Conservation (phyloP, 1,284 basidiomycete genomes). For the Tylopilus sp. region DNA sequence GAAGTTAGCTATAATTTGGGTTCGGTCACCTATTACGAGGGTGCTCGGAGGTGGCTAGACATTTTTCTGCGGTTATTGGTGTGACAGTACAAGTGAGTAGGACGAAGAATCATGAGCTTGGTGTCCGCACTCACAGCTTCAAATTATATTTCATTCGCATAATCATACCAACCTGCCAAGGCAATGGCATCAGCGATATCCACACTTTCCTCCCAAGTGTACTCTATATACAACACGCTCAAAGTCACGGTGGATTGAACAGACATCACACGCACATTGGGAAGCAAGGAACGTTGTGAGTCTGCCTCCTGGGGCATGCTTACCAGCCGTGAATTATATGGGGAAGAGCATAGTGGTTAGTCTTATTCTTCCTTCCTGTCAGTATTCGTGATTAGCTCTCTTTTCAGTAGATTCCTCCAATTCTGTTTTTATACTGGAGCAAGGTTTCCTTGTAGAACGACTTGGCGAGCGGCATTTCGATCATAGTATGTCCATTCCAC, state of each 20-base stretch:
- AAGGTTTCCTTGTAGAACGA: conserved; percentile 75
- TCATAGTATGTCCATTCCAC: conserved; percentile 58
- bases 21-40: conserved; percentile 71
- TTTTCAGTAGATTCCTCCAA: conserved; percentile 61
- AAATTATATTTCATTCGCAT: conserved; percentile 65
- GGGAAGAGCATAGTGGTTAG: conserved; percentile 40
- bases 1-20: conserved; percentile 79
- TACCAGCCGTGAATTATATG: conserved; percentile 65
- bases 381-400: too few species aligned
- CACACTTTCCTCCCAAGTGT: conserved; percentile 69
- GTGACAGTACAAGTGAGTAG: conserved; percentile 64
- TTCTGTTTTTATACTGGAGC: conserved; percentile 67
- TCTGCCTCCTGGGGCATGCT: conserved; percentile 65
- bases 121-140: background rate
- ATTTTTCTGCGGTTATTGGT: conserved; percentile 71
- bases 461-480: conserved; percentile 67
- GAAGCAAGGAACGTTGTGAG: conserved; percentile 63
- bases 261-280: conserved; percentile 65
- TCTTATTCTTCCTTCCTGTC: background rate
- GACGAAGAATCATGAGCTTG: background rate
- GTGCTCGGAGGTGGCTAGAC: conserved; percentile 72
- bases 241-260: conserved; percentile 65
- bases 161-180: conserved; percentile 59
- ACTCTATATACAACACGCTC: conserved; percentile 62
- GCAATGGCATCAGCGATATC: conserved; percentile 56